Percentiles rank a stretch among this genome's conserved stretches.
phyloP scores from a whole-genome alignment of 2,329 filamentous ascomycete genomes.

The Phoma sp. region DNA sequence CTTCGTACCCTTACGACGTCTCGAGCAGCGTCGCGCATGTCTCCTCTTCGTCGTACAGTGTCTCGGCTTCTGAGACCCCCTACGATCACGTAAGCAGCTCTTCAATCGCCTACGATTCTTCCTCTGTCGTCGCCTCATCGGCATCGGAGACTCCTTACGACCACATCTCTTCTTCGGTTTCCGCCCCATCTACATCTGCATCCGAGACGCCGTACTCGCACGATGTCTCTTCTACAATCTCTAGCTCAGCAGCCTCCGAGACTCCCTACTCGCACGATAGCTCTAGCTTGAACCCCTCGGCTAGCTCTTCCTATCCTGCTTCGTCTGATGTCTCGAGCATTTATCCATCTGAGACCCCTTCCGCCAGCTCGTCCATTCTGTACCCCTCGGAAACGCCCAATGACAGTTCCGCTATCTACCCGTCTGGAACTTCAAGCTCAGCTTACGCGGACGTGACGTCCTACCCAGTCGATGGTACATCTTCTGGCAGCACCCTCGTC shows the following conservation, averaged over 20 bases:
- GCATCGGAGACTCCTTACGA: neutral
- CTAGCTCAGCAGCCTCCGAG: constrained; percentile 1
- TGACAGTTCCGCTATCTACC: neutral
- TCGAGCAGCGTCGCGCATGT: constrained; percentile 1
- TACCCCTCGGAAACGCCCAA: constrained; percentile 3
- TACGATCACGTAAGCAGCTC: neutral
- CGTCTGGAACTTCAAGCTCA: constrained; percentile 4
- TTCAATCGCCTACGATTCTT: neutral
- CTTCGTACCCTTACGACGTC: neutral
- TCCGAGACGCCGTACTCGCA: neutral
- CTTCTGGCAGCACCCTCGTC: constrained; percentile 11
- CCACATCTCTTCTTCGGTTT: neutral
- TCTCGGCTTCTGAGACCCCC: neutral
- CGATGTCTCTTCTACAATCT: neutral
- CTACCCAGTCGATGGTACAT: neutral
- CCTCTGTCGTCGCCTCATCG: neutral
- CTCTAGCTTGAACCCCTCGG: constrained; percentile 1
- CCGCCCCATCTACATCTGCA: neutral
- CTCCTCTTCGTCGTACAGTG: constrained; percentile 1
- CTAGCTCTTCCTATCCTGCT: constrained; percentile 1
- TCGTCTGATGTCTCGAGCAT: constrained; percentile 1
- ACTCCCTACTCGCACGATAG: neutral
- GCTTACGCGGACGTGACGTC: constrained; percentile 6
- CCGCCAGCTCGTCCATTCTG: neutral
- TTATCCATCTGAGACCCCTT: constrained; percentile 4